These are phyloP conservation scores for Didymella glomerata DNA, from an alignment of 2,329 filamentous ascomycete species.

Conservation along the genomic window DNA sequence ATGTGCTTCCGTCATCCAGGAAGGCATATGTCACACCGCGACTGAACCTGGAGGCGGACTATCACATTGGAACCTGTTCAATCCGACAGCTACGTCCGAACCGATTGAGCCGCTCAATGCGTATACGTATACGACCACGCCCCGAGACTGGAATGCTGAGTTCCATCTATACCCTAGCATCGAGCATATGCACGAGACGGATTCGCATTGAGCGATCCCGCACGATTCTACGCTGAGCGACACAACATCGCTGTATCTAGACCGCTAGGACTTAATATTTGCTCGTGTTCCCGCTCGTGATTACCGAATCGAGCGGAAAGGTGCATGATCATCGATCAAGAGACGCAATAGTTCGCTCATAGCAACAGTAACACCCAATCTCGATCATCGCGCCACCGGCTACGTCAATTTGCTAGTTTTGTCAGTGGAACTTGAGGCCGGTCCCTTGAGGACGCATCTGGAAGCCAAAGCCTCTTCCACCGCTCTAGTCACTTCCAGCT, in stretches of 20 bases:
- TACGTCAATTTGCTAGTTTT: neutral
- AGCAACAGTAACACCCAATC: neutral
- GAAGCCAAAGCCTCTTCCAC: neutral
- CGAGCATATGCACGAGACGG: conserved; percentile 17
- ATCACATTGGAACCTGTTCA: conserved; percentile 43
- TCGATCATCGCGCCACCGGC: neutral
- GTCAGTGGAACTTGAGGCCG: neutral
- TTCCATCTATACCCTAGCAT: conserved; percentile 33
- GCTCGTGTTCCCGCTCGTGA: neutral
- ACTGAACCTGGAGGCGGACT: conserved; percentile 40
- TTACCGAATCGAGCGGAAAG: neutral
- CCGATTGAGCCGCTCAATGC: conserved; percentile 31
- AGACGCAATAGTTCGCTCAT: neutral
- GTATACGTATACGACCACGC: conserved; percentile 37
- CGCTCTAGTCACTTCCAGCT: neutral
- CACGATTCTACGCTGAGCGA: neutral
- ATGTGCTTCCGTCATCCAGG: conserved; percentile 5
- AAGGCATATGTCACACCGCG: conserved; percentile 3
- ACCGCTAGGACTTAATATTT: neutral
- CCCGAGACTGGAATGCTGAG: conserved; percentile 46
- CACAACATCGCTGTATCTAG: neutral
- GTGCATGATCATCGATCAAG: neutral
- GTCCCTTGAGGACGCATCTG: neutral
- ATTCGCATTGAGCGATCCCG: conserved; percentile 3
- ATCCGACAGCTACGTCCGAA: conserved; percentile 38